A percentile compares a stretch with the other conserved stretches of the same genome.
Conservation (phyloP, 2,329 filamentous ascomycete species). For the Fusarium avenaceum region DNA sequence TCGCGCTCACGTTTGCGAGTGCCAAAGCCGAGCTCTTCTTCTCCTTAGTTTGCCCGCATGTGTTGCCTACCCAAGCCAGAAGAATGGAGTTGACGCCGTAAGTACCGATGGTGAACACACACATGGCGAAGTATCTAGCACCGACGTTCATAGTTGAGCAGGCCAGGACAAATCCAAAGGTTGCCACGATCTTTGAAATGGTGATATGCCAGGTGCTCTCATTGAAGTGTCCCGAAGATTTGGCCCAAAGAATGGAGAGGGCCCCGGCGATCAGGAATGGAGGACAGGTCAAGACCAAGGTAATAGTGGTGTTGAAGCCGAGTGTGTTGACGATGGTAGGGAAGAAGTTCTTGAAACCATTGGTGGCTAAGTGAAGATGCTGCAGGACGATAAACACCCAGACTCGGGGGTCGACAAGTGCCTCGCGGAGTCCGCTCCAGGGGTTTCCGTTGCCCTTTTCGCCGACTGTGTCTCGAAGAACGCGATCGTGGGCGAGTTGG, state of each 20-base stretch:
- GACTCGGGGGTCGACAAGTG: constrained; percentile 44
- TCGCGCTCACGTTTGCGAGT: constrained; percentile 41
- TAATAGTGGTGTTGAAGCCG: constrained; percentile 62
- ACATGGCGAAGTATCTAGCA: constrained; percentile 50
- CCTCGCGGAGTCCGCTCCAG: constrained; percentile 25
- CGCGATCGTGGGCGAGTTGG: constrained; percentile 59
- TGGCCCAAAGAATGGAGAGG: constrained; percentile 40
- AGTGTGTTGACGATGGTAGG: constrained; percentile 60
- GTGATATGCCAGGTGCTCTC: constrained; percentile 39
- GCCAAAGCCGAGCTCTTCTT: constrained; percentile 63
- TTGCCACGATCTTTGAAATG: constrained; percentile 56
- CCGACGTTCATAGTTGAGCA: constrained; percentile 47
- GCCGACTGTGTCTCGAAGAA: constrained; percentile 46
- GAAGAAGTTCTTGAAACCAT: constrained; percentile 52
- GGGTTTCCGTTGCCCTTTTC: constrained; percentile 37
- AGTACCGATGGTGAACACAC: constrained; percentile 55
- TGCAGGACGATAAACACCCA: constrained; percentile 46
- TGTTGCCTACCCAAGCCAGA: constrained; percentile 59
- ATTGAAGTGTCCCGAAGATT: constrained; percentile 42
- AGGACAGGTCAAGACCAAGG: constrained; percentile 64
- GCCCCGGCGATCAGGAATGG: constrained; percentile 61
- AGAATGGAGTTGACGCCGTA: constrained; percentile 60
- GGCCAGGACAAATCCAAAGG: constrained; percentile 47
- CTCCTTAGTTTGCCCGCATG: constrained; percentile 61
- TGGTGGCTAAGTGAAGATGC: constrained; percentile 44